A percentile compares a stretch with the other conserved stretches of the same genome.
Evolutionary conservation across 2,329 filamentous ascomycete species (phyloP).

Genomic region (Trichoderma sp.): DNA sequence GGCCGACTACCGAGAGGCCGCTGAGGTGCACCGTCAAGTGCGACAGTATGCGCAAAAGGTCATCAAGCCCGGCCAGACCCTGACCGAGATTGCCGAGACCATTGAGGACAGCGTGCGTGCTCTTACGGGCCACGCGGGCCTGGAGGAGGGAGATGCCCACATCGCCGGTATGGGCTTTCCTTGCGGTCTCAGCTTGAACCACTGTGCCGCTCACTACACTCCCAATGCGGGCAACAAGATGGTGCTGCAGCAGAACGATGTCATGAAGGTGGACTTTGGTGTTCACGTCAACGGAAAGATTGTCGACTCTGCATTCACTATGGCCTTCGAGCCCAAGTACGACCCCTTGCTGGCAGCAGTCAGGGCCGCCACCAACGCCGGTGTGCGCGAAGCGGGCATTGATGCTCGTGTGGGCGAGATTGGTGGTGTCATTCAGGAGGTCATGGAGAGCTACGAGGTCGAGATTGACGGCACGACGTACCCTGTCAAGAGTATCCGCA

Average conservation of each 20-base stretch:
- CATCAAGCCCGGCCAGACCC: conserved; percentile 76
- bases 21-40: conserved; percentile 88
- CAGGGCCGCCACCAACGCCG: conserved; percentile 78
- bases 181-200: conserved; percentile 79
- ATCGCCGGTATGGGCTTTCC: conserved; percentile 85
- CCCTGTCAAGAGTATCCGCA: conserved; percentile 82
- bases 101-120: conserved; percentile 82
- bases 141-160: conserved; percentile 76
- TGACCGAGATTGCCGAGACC: conserved; percentile 83
- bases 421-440: conserved; percentile 80
- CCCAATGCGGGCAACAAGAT: conserved; percentile 85
- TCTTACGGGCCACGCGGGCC: conserved; percentile 72
- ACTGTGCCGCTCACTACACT: conserved; percentile 84
- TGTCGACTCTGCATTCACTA: conserved; percentile 78
- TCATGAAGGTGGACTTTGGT: conserved; percentile 82
- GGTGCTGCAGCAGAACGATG: conserved; percentile 69
- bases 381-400: conserved; percentile 82
- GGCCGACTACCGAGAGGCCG: conserved; percentile 77
- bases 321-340: conserved; percentile 73
- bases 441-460: conserved; percentile 91
- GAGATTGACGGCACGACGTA: conserved; percentile 77
- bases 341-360: conserved; percentile 74
- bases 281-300: conserved; percentile 80
- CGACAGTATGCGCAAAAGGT: conserved; percentile 79
- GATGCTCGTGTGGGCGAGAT: conserved; percentile 88